Evolutionary conservation across 306 rosid species (phyloP), one percentile per base, ranked within the genome.

Genomic region (Glycine latifolia): DNA sequence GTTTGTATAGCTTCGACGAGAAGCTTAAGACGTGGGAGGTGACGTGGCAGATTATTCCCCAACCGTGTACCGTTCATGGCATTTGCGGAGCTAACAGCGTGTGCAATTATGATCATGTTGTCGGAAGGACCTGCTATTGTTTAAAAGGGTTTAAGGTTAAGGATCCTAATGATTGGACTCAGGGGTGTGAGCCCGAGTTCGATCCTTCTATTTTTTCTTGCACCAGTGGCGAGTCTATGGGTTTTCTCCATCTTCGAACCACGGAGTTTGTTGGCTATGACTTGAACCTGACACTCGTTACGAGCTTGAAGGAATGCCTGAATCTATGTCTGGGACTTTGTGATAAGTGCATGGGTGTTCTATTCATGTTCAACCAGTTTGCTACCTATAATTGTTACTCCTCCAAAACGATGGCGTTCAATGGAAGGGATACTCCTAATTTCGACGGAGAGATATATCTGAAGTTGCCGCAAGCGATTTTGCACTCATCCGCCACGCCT

Each of bases 251-350:
- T 65, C 81, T 91, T 20, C 26, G 49, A 8, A 74, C 33, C 46
- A 72, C 69, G 65, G 97, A 92, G 17, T 79, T 78, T 5, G 89
- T 11, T 13, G 97, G 97, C 17, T 87, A 87, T 44, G 91, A 91
- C 55, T 54, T 41, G 10, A 35, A 55, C 3, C 3, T 48, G 13
- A 63, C 48, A 1, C 7, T 3, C 0, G 90, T 87, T 37, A 43
- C 77, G 39, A 88, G 86, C 79, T 73, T 83, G 35, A 41, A 31
- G 68, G 67, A 78, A 4, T 92, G 95, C 56, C 65, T 49, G 43
- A 16, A 88, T 7, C 11, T 84, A 9, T 92, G 97, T 81, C 48
- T 85, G 73, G 50, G 0, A 0, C 80, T 74, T 43, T 85, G 91
- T 58, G 80, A 82, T 5, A 6, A 62, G 31, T 92, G 95, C 85